Evolutionary conservation across 345 rosid genomes (phyloP), one percentile per base, ranked within the genome.

Genomic region (Arabis hirsuta): DNA sequence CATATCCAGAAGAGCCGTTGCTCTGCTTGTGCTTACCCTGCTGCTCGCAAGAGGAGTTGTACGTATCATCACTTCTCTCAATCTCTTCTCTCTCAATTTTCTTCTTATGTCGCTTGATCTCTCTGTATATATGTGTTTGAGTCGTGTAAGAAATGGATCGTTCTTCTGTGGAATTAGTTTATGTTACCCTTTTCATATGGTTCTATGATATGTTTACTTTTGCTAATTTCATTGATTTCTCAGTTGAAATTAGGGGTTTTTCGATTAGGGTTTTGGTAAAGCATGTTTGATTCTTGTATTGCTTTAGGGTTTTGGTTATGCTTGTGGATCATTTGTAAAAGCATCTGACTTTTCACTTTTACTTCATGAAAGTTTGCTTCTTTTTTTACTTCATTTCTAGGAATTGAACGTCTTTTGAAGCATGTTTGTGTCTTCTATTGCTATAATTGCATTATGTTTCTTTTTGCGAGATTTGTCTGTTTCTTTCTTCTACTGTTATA

Each of bases 1-100:
- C 96, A 89, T 73, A 83, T 89, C 65, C 96, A 89, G 82, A 89
- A 87, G 88, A 85, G 95, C 62, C 88, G 95, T 19, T 86, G 95
- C 73, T 41, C 87, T n/a, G 91, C 91, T 45, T 89, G 95, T 72
- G 91, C 82, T 59, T 89, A 68, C 71, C 95, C 95, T 34, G 90
- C 91, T 27, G 78, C 82, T 41, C 91, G 91, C 79, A 20, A 74
- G 70, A 78, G 96, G 50, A 89, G 79, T 39, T 87, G 90, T 87
- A 82, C 19, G 59, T 0, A 0, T 19, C 55, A 22, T 22, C 24
- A 54, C 27, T 14, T 27, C 26, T 27, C 26, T 27, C 16, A 22
- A 22, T 22, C 24, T 22, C 42, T 26, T 59, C 6, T 55, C 22
- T 66, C 9, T 46, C 12, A 27, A 27, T 6, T 46, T 47, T 3